Evolutionary conservation across 768 basidiomycete species (phyloP), one percentile per base, ranked within the genome.

Genomic region (Hypholoma fasciculare): DNA sequence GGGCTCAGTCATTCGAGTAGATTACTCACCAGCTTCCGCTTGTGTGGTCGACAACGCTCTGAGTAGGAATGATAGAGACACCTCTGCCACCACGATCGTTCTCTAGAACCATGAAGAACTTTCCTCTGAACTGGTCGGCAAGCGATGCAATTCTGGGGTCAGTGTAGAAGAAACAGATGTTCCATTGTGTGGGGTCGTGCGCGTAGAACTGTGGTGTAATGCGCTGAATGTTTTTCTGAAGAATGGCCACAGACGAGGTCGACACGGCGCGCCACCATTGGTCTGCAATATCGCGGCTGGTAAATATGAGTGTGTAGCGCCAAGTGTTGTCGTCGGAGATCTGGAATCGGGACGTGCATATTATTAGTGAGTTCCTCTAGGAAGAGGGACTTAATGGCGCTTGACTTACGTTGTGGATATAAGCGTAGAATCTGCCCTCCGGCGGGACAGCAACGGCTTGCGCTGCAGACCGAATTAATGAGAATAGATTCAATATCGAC

Each of bases 261-360:
- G 37, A 39, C 38, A 52, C 38, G 5, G 52, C 52, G n/a, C 23
- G 52, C 52, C 52, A 52, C 52, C 52, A 52, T 17, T 38, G 14
- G 34, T 52, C 52, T 6, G 52, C 52, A 4, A 52, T 17, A 38
- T 38, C 38, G 13, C 38, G 14, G 23, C 17, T 52, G 4, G 52
- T 7, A 40, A 52, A 52, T 23, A 52, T 26, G 20, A 52, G 52
- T 1, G 23, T 19, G 46, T 16, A 16, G 23, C 46, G 46, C n/a
- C 20, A 47, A 4, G 20, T 47, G 23, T 47, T 47, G 23, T 47
- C 46, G 23, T 47, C 46, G 17, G 19, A 5, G 23, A 47, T 47
- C 46, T 47, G 20, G 12, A 47, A 42, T 42, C 40, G 13, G 13
- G 1, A 5, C 11, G 16, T n/a, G 11, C 2, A 39, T n/a, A 5